Conservation (phyloP, 805 yeast species). For the Saccharomycopsis sp. region DNA sequence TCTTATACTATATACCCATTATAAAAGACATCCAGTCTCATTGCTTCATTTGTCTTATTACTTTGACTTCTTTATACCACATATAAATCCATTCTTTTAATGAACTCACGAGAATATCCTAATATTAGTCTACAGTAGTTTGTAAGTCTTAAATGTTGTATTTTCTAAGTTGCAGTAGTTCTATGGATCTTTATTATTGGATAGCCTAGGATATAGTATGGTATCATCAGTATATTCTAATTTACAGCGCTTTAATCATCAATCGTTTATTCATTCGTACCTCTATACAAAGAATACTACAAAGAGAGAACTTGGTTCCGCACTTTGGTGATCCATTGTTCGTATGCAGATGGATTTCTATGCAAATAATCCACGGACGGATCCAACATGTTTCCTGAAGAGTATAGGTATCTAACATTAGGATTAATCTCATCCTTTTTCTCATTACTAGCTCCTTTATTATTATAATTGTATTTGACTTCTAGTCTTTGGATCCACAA, state of each 20-base stretch:
- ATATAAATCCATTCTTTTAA: not conserved
- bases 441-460: slow-evolving; percentile 26
- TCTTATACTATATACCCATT: not conserved
- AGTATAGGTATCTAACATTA: not conserved
- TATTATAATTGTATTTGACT: slow-evolving; percentile 33
- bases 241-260: too few relatives aligned
- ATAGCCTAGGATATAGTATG: too few relatives aligned
- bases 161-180: too few relatives aligned
- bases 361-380: slow-evolving; percentile 13
- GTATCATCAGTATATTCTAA: too few relatives aligned
- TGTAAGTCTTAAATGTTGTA: too few relatives aligned
- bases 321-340: slow-evolving; percentile 15
- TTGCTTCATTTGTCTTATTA: not conserved
- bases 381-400: not conserved
- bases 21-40: not conserved
- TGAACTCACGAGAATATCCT: not conserved
- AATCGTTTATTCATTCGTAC: too few relatives aligned
- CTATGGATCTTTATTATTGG: too few relatives aligned
- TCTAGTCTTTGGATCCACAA: slow-evolving; percentile 59
- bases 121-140: too few relatives aligned
- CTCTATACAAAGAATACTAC: too few relatives aligned
- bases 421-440: not conserved
- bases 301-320: not conserved
- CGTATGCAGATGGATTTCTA: slow-evolving; percentile 9
- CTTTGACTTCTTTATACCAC: not conserved